phyloP scores from a whole-genome alignment of 2,329 filamentous ascomycete genomes.

The Aspergillus glaucus region DNA sequence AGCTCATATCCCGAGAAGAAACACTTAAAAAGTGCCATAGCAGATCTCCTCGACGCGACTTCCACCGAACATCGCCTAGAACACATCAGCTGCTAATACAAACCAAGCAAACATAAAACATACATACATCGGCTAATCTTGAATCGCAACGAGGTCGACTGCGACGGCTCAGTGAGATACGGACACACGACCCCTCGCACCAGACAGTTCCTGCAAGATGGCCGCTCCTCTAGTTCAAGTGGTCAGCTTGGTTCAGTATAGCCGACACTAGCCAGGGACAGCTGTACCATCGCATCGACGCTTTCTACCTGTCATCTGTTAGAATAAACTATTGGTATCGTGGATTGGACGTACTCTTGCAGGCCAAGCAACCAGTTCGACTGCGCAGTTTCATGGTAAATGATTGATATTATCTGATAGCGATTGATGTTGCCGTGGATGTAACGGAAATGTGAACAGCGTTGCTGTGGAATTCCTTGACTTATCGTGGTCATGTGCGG shows the following conservation, averaged over 20 bases:
- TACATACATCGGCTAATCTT: neutral
- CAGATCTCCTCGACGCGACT: neutral
- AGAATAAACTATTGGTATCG: neutral
- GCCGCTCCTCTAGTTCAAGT: neutral
- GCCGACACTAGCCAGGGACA: too few species aligned
- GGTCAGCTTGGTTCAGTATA: neutral
- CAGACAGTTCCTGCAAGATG: neutral
- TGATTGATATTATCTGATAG: neutral
- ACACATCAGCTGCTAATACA: neutral
- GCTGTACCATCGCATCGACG: neutral
- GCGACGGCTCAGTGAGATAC: neutral
- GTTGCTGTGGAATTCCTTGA: neutral
- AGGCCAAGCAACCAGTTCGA: neutral
- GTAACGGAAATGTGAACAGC: neutral
- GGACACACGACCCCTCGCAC: neutral
- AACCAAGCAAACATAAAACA: neutral
- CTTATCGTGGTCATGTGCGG: neutral
- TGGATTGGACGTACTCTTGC: neutral
- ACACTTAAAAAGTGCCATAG: neutral
- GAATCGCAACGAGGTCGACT: neutral
- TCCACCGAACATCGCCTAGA: neutral
- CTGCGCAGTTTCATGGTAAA: neutral
- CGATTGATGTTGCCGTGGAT: neutral
- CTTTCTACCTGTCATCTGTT: neutral
- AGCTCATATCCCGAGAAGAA: neutral